Evolutionary conservation across 2,329 filamentous ascomycete species (phyloP).

Genomic region (Bipolaris zeicola): DNA sequence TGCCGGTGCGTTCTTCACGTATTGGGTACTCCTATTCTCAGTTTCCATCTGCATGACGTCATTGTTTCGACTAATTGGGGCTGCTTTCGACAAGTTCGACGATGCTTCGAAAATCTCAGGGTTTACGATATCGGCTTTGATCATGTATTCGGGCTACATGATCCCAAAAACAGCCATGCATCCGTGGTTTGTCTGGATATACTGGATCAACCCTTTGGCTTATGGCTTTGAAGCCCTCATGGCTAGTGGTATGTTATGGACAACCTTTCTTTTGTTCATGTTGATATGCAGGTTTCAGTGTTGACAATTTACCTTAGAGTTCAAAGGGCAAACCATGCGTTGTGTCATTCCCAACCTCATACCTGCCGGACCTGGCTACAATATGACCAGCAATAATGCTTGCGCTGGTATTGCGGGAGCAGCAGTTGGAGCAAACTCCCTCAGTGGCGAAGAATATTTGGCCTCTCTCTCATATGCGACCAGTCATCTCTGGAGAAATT

Average conservation of each 20-base stretch:
- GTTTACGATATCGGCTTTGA: constrained; percentile 60
- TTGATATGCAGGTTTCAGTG: constrained; percentile 79
- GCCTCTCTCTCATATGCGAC: constrained; percentile 51
- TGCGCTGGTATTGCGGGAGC: constrained; percentile 46
- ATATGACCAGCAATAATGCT: constrained; percentile 31
- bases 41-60: constrained; percentile 67
- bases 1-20: constrained; percentile 79
- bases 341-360: constrained; percentile 59
- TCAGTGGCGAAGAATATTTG: constrained; percentile 65
- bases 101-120: constrained; percentile 60
- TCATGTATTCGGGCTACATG: constrained; percentile 62
- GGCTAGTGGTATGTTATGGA: constrained; percentile 72
- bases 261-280: constrained; percentile 66
- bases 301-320: constrained; percentile 63
- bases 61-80: constrained; percentile 77
- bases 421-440: constrained; percentile 51
- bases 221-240: constrained; percentile 79
- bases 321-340: constrained; percentile 63
- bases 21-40: constrained; percentile 66
- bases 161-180: constrained; percentile 66
- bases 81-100: constrained; percentile 65
- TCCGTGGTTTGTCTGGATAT: constrained; percentile 79
- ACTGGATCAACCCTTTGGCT: constrained; percentile 76
- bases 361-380: constrained; percentile 54
- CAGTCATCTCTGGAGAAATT: constrained; percentile 44